Evolutionary conservation across 805 yeast species (phyloP).

Genomic region (Sugiyamaella qingdaonensis): DNA sequence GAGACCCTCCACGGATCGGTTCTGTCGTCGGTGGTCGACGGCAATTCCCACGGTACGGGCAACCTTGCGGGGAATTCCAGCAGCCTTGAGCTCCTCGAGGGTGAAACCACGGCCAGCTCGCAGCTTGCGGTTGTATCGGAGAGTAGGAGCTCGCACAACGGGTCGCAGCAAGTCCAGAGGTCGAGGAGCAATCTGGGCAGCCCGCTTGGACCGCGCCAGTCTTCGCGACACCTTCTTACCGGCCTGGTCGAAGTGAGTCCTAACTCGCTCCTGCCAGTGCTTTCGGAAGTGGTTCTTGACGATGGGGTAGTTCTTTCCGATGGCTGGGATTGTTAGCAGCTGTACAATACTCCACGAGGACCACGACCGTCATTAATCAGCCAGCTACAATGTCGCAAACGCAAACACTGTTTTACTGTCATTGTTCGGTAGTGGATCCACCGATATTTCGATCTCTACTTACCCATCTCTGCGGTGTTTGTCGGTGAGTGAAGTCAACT

Average conservation of each 20-base stretch:
- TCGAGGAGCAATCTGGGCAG: constrained; percentile 94
- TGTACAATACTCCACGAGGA: neutral
- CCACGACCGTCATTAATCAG: neutral
- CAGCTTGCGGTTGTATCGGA: constrained; percentile 98
- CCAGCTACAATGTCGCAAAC: neutral
- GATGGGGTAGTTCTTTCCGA: constrained; percentile 97
- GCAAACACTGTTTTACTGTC: neutral
- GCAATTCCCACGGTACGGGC: constrained; percentile 99
- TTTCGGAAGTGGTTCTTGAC: constrained; percentile 99
- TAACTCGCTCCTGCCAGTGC: constrained; percentile 99
- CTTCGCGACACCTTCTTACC: constrained; percentile 99
- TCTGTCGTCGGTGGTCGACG: constrained; percentile 99
- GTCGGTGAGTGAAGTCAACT: neutral
- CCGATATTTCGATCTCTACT: neutral
- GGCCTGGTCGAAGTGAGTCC: constrained; percentile 99
- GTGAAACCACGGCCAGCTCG: constrained; percentile 99
- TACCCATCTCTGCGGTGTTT: neutral
- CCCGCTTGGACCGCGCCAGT: constrained; percentile 87
- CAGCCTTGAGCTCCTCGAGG: constrained; percentile 96
- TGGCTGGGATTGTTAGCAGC: constrained; percentile 54
- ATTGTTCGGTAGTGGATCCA: neutral
- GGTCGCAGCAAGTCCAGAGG: constrained; percentile 97
- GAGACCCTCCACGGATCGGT: constrained; percentile 94
- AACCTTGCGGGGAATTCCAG: constrained; percentile 86
- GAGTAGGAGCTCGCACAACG: constrained; percentile 96